phyloP scores from a whole-genome alignment of 2,329 filamentous ascomycete species.

The Coccinonectria pachysandricola region DNA sequence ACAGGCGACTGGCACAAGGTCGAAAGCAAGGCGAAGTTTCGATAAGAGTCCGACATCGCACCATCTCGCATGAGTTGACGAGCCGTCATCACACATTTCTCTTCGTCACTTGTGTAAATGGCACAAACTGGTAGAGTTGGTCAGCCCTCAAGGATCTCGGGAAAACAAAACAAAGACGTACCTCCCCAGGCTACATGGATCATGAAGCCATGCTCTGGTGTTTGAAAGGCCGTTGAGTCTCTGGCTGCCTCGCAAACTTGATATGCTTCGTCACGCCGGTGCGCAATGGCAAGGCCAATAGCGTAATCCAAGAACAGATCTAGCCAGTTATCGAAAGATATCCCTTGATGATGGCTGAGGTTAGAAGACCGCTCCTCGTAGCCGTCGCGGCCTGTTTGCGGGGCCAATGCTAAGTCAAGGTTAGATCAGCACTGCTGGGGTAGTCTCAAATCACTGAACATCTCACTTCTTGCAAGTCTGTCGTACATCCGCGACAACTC shows the following conservation, averaged over 20 bases:
- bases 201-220: conserved; percentile 55
- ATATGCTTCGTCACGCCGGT: conserved; percentile 64
- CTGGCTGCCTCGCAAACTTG: conserved; percentile 67
- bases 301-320: conserved; percentile 86
- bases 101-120: conserved; percentile 69
- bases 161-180: conserved; percentile 27
- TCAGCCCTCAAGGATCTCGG: conserved; percentile 1
- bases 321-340: conserved; percentile 77
- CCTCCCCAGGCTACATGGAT: conserved; percentile 70
- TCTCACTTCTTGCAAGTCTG: conserved; percentile 43
- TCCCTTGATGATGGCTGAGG: conserved; percentile 55
- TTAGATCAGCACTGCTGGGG: no score
- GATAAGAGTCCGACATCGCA: conserved; percentile 72
- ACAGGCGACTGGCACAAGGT: conserved; percentile 63
- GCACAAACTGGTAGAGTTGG: conserved; percentile 55
- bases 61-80: conserved; percentile 80
- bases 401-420: conserved; percentile 21
- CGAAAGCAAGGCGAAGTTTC: conserved; percentile 71
- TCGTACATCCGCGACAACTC: conserved; percentile 47
- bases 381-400: conserved; percentile 15
- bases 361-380: conserved; percentile 18
- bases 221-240: conserved; percentile 74
- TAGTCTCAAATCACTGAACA: no score
- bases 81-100: conserved; percentile 59
- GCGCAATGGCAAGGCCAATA: conserved; percentile 58